Evolutionary conservation across 2,329 filamentous ascomycete genomes (phyloP), one percentile per base, ranked within the genome.

Genomic region (Cordyceps militaris): DNA sequence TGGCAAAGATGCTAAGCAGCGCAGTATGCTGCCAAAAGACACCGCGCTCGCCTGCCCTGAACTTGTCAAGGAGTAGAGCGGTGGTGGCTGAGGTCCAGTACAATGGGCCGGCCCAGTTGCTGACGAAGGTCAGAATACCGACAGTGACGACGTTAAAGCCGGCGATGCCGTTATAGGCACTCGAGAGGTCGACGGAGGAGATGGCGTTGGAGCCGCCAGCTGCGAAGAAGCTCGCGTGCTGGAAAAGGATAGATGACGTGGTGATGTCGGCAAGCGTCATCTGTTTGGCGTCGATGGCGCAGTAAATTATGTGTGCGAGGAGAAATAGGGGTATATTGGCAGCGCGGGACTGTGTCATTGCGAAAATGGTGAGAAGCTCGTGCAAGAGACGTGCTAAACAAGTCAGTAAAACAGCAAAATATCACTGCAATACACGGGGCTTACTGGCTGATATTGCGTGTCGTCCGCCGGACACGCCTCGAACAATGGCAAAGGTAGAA

Each of bases 131-230:
- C 53, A 99, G 77, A 3, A 89, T 61, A 0, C 91, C 94, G 16
- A 99, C 94, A 16, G 85, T 79, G n/a, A 84, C 62, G 61, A 94
- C 78, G 67, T 89, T 92, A 76, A 95, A 99, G 57, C 80, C 83
- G 51, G 80, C 82, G 38, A 99, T 80, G 61, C 94, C 94, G 66
- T 99, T 99, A 74, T 99, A 99, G 0, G 92, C 92, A 68, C 87
- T 96, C 6, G 91, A 95, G 21, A 99, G 81, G 67, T 97, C 92
- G 65, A 99, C 84, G n/a, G 89, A 93, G 13, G 92, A 96, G 63
- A 99, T 96, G 42, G 94, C 88, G 70, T 99, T 99, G 48, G 89
- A 90, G 68, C 91, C 91, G 24, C 92, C 94, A 61, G 91, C 84
- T 30, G 90, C 87, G 69, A 97, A 99, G 79, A 96, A 99, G 53